phyloP scores from a whole-genome alignment of 179 eudicot genomes.

The Corrigiola litoralis region DNA sequence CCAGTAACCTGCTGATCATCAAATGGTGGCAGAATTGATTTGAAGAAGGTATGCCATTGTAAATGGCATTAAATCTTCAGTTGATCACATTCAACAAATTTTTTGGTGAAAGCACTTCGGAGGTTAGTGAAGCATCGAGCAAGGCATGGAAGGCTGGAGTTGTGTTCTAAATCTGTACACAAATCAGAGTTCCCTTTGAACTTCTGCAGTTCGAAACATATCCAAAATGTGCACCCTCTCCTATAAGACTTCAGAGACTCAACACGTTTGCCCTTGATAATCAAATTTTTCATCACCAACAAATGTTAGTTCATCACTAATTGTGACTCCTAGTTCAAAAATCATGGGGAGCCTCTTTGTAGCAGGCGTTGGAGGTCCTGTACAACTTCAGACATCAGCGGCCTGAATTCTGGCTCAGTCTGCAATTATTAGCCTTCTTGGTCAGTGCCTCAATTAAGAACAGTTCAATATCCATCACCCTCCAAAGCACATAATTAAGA shows the following conservation, averaged over 20 bases:
- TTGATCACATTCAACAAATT: not conserved
- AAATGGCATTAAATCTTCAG: not conserved
- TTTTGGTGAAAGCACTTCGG: not conserved
- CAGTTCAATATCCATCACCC: not conserved
- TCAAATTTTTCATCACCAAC: not conserved
- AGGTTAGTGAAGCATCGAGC: not conserved
- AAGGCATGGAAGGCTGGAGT: not conserved
- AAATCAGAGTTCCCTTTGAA: not conserved
- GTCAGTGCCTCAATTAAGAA: not conserved
- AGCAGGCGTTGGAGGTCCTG: slow-evolving; percentile 67
- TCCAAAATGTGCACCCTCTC: not conserved
- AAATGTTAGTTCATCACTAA: slow-evolving; percentile 23
- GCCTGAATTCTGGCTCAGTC: slow-evolving; percentile 76
- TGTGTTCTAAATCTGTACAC: not conserved
- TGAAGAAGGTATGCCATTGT: not conserved
- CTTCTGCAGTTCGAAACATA: not conserved
- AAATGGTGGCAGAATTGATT: not conserved
- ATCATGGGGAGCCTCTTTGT: slow-evolving; percentile 49
- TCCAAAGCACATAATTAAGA: not conserved
- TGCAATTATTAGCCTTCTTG: slow-evolving; percentile 24
- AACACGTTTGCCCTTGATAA: not conserved
- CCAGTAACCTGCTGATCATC: slow-evolving; percentile 3
- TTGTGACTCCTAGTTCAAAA: slow-evolving; percentile 10
- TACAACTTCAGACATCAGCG: slow-evolving; percentile 83
- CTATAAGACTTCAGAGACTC: not conserved